Base-by-base conservation (phyloP, 192 early-diverging fungal species). In the Glomus cerebriforme region DNA sequence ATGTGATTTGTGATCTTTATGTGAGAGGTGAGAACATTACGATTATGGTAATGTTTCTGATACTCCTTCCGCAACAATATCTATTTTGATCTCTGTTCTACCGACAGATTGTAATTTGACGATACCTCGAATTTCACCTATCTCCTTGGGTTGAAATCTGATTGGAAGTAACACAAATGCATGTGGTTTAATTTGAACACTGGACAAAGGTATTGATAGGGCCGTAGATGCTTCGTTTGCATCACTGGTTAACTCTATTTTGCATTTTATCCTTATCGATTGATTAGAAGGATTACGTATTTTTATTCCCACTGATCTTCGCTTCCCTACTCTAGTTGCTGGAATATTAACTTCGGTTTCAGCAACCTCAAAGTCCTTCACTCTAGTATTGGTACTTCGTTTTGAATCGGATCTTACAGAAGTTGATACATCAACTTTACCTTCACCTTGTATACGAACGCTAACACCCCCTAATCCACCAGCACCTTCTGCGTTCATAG, bases 381-480 rank as follows among this genome's bases (percentile, higher is more conserved):
- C 7, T 19, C 29, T 69, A 24, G 59, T 17, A 8, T 64, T 62
- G 24, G 64, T 59, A 22, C 39, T 24, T 58, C 58, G 37, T 45
- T 43, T 63, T 63, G n/a, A 47, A 45, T 27, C 37, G 15, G 60
- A 7, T 29, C 13, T 49, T 24, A 19, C 45, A 24, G 9, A 12
- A 35, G 12, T 39, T 17, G 77, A 37, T n/a, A 17, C 32, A 59
- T 78, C 77, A 8, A 31, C 10, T 69, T 78, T 78, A 15, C 77
- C 77, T 69, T 78, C 77, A 6, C 77, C 77, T 69, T 78, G 77
- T 59, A 78, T 59, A 17, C 77, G 37, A 26, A 78, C 60, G 27
- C 58, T 49, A 7, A 69, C 77, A 37, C 77, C 77, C 2, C 75
- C 75, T 66, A 77, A 45, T 26, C 75, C 75, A 27, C 77, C 47